Conservation (phyloP, 768 basidiomycete species). For the Rhizopogon salebrosus region DNA sequence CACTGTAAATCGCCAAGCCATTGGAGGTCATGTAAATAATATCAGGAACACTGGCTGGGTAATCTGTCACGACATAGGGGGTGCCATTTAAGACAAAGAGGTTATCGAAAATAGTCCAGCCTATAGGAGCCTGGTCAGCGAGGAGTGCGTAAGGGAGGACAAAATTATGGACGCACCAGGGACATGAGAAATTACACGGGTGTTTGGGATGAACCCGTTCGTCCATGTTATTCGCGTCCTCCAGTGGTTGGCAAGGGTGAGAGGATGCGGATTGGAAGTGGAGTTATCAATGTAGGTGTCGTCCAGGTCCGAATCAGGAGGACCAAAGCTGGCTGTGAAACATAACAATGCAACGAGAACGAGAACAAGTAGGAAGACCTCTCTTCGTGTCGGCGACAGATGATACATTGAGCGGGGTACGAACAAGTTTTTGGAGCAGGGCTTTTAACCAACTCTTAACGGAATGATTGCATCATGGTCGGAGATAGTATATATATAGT, state of each 20-base stretch:
- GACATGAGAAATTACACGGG: conserved; percentile 68
- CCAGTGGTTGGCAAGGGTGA: conserved; percentile 20
- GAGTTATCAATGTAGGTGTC: conserved; percentile 3
- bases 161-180: conserved; percentile 57
- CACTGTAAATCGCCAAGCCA: conserved; percentile 54
- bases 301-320: conserved; percentile 3
- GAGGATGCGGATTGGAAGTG: conserved; percentile 1
- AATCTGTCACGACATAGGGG: conserved; percentile 75
- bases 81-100: conserved; percentile 80
- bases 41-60: conserved; percentile 62
- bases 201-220: conserved; percentile 40
- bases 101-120: conserved; percentile 87
- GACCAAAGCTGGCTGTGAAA: conserved; percentile 19
- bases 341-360: conserved; percentile 45
- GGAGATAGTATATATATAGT: no score
- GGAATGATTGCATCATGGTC: no score
- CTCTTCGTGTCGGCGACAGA: conserved; percentile 47
- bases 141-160: not conserved
- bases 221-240: conserved; percentile 36
- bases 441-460: no score
- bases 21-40: conserved; percentile 68
- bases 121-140: conserved; percentile 31
- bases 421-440: no score
- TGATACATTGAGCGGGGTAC: not conserved
- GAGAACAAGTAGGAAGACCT: conserved; percentile 44